A percentile compares a stretch with the other conserved stretches of the same genome.
These are phyloP conservation scores for Jacaranda mimosifolia DNA, from an alignment of 257 asterid genomes.

Conservation along the genomic window DNA sequence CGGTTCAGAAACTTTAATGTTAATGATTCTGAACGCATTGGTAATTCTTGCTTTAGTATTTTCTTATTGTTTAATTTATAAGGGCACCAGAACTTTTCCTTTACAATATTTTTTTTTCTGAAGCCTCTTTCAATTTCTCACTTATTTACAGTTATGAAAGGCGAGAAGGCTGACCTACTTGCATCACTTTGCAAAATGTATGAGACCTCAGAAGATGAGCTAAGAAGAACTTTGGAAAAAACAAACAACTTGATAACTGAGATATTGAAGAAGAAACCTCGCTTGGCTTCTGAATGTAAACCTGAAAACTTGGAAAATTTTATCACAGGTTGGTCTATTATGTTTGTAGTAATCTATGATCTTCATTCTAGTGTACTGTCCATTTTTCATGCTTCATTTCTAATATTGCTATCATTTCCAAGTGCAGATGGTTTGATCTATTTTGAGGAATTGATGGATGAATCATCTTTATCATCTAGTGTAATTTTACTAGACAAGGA, in stretches of 20 bases:
- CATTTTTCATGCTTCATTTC: slow-evolving; percentile 17
- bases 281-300: slow-evolving; percentile 68
- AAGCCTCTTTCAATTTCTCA: slow-evolving; percentile 25
- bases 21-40: slow-evolving; percentile 71
- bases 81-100: slow-evolving; percentile 7
- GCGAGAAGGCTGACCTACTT: slow-evolving; percentile 73
- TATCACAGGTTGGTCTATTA: slow-evolving; percentile 63
- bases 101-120: slow-evolving; percentile 15
- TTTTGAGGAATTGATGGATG: slow-evolving; percentile 81
- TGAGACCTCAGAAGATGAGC: slow-evolving; percentile 84
- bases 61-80: neutral
- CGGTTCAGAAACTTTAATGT: slow-evolving; percentile 69
- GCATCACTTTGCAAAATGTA: slow-evolving; percentile 83
- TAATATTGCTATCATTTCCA: slow-evolving; percentile 25
- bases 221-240: slow-evolving; percentile 70
- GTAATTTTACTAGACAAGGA: slow-evolving; percentile 70
- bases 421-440: slow-evolving; percentile 83
- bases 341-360: slow-evolving; percentile 13
- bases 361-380: neutral
- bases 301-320: slow-evolving; percentile 64
- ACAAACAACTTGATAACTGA: slow-evolving; percentile 68
- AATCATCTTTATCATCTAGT: slow-evolving; percentile 63
- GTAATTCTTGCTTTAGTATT: slow-evolving; percentile 48
- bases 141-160: slow-evolving; percentile 72
- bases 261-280: slow-evolving; percentile 63